phyloP scores from a whole-genome alignment of 805 yeast species.

The Blastobotrys peoriensis region DNA sequence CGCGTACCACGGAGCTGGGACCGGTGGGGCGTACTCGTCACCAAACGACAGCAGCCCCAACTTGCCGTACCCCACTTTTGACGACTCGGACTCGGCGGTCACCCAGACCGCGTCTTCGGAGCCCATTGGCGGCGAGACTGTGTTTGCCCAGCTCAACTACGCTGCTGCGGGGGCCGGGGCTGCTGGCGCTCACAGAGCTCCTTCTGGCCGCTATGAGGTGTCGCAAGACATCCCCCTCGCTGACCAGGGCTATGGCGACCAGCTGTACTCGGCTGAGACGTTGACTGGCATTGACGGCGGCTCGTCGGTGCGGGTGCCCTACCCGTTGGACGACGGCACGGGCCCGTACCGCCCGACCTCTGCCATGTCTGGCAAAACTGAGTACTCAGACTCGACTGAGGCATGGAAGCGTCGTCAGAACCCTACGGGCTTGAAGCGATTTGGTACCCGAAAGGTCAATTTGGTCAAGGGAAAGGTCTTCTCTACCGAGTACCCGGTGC shows the following conservation, averaged over 20 bases:
- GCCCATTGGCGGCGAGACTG: constrained; percentile 24
- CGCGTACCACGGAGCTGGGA: constrained; percentile 13
- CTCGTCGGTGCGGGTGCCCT: not conserved
- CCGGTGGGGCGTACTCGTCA: not conserved
- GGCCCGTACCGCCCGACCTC: constrained; percentile 10
- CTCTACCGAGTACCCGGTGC: constrained; percentile 34
- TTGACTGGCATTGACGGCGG: constrained; percentile 7
- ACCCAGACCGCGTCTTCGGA: constrained; percentile 12
- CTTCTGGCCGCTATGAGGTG: not conserved
- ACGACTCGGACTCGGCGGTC: constrained; percentile 10
- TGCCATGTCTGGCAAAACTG: constrained; percentile 8
- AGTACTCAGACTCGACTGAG: constrained; percentile 15
- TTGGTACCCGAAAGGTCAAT: constrained; percentile 33
- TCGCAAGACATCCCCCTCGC: constrained; percentile 6
- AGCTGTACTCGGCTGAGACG: constrained; percentile 6
- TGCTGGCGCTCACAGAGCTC: not conserved
- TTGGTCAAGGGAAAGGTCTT: constrained; percentile 32
- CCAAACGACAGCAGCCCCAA: not conserved
- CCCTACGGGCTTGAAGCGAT: constrained; percentile 25
- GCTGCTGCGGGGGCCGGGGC: not conserved
- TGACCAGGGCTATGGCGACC: constrained; percentile 4
- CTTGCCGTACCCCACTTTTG: constrained; percentile 19
- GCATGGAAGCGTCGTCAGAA: constrained; percentile 29
- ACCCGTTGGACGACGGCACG: not conserved
- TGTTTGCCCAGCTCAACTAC: constrained; percentile 14